Evolutionary conservation across 352 stramenopile genomes (phyloP).

Genomic region (Phytophthora quininea): DNA sequence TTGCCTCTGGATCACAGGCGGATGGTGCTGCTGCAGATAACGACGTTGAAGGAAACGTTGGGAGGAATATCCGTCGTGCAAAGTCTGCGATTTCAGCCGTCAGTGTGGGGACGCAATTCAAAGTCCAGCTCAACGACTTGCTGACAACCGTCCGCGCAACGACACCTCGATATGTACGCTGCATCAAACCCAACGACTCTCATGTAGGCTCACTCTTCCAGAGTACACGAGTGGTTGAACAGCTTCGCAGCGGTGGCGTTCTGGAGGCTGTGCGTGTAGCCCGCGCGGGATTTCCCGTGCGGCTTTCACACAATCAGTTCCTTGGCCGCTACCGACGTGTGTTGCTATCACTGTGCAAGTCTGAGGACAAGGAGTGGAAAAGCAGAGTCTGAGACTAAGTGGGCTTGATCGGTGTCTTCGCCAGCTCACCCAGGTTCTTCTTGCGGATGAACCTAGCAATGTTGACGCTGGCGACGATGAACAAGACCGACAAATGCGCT

Average conservation of each 20-base stretch:
- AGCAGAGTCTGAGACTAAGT: conserved; percentile 21
- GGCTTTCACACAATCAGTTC: conserved; percentile 82
- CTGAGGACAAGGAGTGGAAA: conserved; percentile 20
- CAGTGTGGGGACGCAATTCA: conserved; percentile 93
- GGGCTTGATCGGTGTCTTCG: conserved; percentile 40
- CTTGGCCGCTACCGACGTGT: conserved; percentile 70
- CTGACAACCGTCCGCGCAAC: conserved; percentile 94
- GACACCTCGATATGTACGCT: conserved; percentile 98
- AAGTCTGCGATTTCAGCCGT: conserved; percentile 72
- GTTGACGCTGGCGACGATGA: conserved; percentile 30
- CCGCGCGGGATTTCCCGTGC: conserved; percentile 83
- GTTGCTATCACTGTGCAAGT: conserved; percentile 43
- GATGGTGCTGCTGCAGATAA: conserved; percentile 7
- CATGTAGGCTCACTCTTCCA: conserved; percentile 81
- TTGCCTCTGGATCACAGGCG: conserved; percentile 37
- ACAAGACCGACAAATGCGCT: conserved; percentile 24
- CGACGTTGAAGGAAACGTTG: conserved; percentile 21
- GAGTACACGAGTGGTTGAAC: conserved; percentile 74
- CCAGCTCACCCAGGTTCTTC: conserved; percentile 36
- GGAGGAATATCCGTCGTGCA: conserved; percentile 36
- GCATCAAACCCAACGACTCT: conserved; percentile 98
- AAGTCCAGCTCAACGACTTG: conserved; percentile 94
- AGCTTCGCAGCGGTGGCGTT: conserved; percentile 86
- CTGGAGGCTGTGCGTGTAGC: conserved; percentile 89
- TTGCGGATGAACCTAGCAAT: conserved; percentile 14